A percentile compares a stretch with the other conserved stretches of the same genome.
phyloP scores from a whole-genome alignment of 768 basidiomycete species.

The Lactarius deliciosus region DNA sequence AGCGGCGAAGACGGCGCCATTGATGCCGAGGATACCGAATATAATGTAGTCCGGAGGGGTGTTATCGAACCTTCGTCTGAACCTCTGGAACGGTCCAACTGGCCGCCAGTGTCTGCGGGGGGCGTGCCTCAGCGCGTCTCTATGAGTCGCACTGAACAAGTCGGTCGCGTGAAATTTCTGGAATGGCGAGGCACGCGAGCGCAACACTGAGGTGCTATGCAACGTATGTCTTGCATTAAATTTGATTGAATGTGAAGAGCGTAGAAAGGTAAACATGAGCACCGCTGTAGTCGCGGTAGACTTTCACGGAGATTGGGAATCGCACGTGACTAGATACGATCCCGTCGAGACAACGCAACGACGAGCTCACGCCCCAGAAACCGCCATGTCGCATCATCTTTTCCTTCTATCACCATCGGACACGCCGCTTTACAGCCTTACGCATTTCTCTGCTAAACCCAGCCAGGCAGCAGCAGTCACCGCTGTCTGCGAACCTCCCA shows the following conservation, averaged over 20 bases:
- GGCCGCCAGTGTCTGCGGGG: background rate
- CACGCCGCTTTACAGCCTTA: slow-evolving; percentile 80
- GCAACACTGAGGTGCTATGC: background rate
- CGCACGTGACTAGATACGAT: slow-evolving; percentile 11
- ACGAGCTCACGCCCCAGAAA: background rate
- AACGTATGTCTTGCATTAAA: background rate
- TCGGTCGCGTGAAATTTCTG: slow-evolving; percentile 28
- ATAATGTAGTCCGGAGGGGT: slow-evolving; percentile 56
- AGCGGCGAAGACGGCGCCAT: slow-evolving; percentile 57
- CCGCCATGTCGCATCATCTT: slow-evolving; percentile 79
- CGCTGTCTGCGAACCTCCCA: slow-evolving; percentile 79
- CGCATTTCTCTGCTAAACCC: slow-evolving; percentile 80
- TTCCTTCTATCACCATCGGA: slow-evolving; percentile 85
- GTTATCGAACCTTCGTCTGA: slow-evolving; percentile 44
- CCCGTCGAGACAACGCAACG: background rate
- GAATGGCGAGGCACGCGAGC: slow-evolving; percentile 7
- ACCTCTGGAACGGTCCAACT: slow-evolving; percentile 29
- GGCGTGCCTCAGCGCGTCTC: slow-evolving; percentile 11
- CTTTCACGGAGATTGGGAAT: background rate
- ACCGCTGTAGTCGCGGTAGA: background rate
- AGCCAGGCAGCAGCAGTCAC: slow-evolving; percentile 55
- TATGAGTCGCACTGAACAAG: slow-evolving; percentile 31
- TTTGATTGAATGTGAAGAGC: background rate
- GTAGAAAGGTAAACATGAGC: slow-evolving; percentile 2
- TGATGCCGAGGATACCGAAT: slow-evolving; percentile 63